phyloP scores from a whole-genome alignment of 768 basidiomycete genomes.

The Strobilomyces dryophilus region DNA sequence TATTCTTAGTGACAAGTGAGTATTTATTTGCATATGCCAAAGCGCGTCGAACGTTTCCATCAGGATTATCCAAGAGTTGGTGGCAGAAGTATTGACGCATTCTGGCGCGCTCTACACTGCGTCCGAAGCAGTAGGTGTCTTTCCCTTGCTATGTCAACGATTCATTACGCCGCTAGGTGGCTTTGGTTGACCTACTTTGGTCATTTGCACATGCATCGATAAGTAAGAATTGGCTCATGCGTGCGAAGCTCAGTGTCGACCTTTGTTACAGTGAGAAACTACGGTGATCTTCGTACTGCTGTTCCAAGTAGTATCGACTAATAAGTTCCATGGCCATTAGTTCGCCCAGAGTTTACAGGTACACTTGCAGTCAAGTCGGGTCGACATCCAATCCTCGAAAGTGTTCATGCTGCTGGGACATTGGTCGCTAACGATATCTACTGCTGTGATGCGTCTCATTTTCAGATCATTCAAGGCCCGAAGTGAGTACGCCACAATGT shows the following conservation, averaged over 20 bases:
- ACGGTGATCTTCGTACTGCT: conserved; percentile 32
- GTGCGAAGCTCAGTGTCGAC: neutral
- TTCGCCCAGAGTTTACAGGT: conserved; percentile 88
- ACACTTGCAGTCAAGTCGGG: conserved; percentile 88
- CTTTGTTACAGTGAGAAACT: conserved; percentile 40
- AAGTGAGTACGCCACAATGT: conserved; percentile 48
- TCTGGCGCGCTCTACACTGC: conserved; percentile 85
- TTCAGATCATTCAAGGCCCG: conserved; percentile 90
- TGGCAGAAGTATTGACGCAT: conserved; percentile 61
- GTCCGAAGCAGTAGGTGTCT: conserved; percentile 68
- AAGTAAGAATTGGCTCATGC: conserved; percentile 42
- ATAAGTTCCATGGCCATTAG: conserved; percentile 33
- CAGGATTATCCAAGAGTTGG: conserved; percentile 78
- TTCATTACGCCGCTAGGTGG: conserved; percentile 48
- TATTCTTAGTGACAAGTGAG: conserved; percentile 76
- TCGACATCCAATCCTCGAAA: conserved; percentile 84
- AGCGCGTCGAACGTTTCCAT: neutral
- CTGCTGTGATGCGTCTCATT: conserved; percentile 76
- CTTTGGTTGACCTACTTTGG: conserved; percentile 86
- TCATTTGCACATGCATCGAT: conserved; percentile 83
- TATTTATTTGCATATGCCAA: neutral
- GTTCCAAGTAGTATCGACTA: neutral
- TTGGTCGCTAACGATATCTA: conserved; percentile 90
- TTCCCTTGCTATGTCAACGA: neutral
- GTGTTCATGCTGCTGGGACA: conserved; percentile 57